Evolutionary conservation across 495 filamentous ascomycete genomes (phyloP).

Genomic region (Friedmanniomyces endolithicus): DNA sequence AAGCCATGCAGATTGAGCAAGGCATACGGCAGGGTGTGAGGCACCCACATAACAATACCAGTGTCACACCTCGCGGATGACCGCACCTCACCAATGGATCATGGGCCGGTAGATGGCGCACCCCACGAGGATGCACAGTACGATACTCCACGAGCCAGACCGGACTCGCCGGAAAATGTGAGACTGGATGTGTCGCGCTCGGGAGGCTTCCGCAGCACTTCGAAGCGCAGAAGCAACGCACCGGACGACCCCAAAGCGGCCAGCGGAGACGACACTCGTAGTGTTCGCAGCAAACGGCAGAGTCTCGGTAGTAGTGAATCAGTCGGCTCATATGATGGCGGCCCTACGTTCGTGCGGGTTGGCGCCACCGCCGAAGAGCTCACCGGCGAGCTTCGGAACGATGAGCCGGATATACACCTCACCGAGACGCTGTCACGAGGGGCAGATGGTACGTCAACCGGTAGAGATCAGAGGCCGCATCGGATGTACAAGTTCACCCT

Average conservation of each 20-base stretch:
- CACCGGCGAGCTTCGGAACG: not conserved
- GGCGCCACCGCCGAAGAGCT: constrained; percentile 6
- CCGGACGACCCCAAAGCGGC: not conserved
- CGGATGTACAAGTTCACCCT: constrained; percentile 87
- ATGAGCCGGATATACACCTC: not conserved
- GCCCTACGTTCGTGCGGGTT: not conserved
- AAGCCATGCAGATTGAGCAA: not conserved
- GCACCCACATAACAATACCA: not conserved
- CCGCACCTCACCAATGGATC: constrained; percentile 9
- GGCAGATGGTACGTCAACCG: not conserved
- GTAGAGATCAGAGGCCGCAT: not conserved
- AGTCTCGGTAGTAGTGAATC: constrained; percentile 6
- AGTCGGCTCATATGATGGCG: not conserved
- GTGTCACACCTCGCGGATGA: not conserved
- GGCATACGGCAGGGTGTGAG: not conserved
- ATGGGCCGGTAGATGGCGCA: constrained; percentile 14
- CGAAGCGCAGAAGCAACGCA: not conserved
- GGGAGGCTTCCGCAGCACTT: not conserved
- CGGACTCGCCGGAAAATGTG: constrained; percentile 1
- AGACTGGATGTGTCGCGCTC: not conserved
- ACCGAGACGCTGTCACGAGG: not conserved
- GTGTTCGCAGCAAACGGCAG: constrained; percentile 1
- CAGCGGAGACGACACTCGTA: not conserved
- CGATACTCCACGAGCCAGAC: not conserved
- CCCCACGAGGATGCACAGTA: constrained; percentile 11